phyloP scores from a whole-genome alignment of 208 protist species.

The Leishmania tropica region DNA sequence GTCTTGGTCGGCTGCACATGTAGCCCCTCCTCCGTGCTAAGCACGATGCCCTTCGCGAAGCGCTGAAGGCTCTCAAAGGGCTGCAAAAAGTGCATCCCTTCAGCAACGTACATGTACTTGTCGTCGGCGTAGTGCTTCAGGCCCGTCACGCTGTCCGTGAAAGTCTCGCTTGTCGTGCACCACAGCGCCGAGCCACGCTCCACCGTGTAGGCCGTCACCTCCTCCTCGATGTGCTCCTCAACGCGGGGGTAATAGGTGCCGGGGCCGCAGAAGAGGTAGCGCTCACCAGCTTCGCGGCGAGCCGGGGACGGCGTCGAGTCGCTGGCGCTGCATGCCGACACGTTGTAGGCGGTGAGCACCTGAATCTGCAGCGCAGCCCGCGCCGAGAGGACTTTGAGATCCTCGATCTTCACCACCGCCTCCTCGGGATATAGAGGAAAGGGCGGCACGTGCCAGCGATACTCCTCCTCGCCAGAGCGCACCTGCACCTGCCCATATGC shows the following conservation, averaged over 20 bases:
- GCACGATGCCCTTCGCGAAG: conserved; percentile 48
- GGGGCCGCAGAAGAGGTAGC: conserved; percentile 63
- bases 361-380: conserved; percentile 49
- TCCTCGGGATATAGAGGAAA: conserved; percentile 95
- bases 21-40: conserved; percentile 82
- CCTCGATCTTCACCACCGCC: conserved; percentile 42
- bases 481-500: conserved; percentile 81
- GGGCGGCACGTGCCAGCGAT: conserved; percentile 72
- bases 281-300: conserved; percentile 48
- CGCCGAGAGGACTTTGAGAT: conserved; percentile 66
- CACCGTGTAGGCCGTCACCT: conserved; percentile 34
- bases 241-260: conserved; percentile 77
- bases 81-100: conserved; percentile 67
- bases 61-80: conserved; percentile 82
- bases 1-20: conserved; percentile 79
- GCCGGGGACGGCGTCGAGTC: background rate
- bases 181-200: conserved; percentile 38
- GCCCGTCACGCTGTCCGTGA: conserved; percentile 36
- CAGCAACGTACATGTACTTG: conserved; percentile 56
- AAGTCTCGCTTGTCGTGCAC: conserved; percentile 42
- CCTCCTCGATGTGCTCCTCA: conserved; percentile 57
- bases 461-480: conserved; percentile 80
- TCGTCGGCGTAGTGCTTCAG: conserved; percentile 57
- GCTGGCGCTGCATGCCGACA: background rate
- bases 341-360: conserved; percentile 69